phyloP scores from a whole-genome alignment of 2,329 filamentous ascomycete species.

The Beauveria medogensis region DNA sequence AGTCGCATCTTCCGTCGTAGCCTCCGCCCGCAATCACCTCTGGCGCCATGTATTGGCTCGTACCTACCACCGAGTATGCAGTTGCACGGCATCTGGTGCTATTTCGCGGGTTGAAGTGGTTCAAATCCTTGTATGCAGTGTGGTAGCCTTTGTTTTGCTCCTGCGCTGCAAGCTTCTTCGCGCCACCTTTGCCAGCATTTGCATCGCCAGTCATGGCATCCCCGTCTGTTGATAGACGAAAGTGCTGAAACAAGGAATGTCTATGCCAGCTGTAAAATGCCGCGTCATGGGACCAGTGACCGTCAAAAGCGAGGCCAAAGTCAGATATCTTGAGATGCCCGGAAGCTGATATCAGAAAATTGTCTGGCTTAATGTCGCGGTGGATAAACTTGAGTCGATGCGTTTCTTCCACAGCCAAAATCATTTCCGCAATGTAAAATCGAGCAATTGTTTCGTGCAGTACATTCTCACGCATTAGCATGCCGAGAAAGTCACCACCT shows the following conservation, averaged over 20 bases:
- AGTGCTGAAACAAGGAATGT: conserved; percentile 66
- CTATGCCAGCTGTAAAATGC: conserved; percentile 78
- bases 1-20: conserved; percentile 93
- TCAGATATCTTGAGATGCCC: conserved; percentile 94
- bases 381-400: conserved; percentile 88
- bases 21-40: conserved; percentile 75
- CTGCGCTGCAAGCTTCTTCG: conserved; percentile 23
- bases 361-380: conserved; percentile 93
- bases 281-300: conserved; percentile 88
- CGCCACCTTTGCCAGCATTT: conserved; percentile 26
- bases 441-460: conserved; percentile 70
- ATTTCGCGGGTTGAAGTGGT: conserved; percentile 43
- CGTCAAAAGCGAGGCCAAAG: conserved; percentile 91
- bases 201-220: conserved; percentile 61
- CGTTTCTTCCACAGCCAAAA: conserved; percentile 86
- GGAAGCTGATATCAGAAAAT: conserved; percentile 81
- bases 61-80: conserved; percentile 83
- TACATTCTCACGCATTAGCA: conserved; percentile 78
- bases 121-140: conserved; percentile 22
- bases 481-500: conserved; percentile 83
- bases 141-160: conserved; percentile 24
- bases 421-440: conserved; percentile 94
- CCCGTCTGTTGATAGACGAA: conserved; percentile 66
- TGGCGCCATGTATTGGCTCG: conserved; percentile 96
- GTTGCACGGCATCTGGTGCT: conserved; percentile 59